Conservation (phyloP, 306 rosid genomes). For the Quercus engelmannii region DNA sequence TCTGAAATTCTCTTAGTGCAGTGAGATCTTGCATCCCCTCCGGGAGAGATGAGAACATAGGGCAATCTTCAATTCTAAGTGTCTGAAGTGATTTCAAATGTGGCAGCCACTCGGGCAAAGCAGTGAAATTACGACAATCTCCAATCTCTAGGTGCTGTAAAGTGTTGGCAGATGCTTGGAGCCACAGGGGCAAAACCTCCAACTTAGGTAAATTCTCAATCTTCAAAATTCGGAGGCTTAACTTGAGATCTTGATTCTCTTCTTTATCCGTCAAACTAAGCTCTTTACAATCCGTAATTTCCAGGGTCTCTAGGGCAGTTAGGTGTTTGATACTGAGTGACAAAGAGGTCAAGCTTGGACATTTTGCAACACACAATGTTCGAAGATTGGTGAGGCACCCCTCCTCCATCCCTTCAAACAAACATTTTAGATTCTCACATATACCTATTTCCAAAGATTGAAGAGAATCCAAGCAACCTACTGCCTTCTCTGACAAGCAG, state of each 20-base stretch:
- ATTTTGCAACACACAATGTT: fast-evolving
- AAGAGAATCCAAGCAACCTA: no score
- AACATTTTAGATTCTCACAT: no score
- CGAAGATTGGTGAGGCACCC: no score
- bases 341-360: no score
- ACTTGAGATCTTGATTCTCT: no score
- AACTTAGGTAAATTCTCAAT: not conserved
- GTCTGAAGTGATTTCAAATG: not conserved
- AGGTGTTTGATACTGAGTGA: no score
- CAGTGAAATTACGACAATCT: not conserved
- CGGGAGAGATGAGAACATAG: slow-evolving; percentile 7
- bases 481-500: no score
- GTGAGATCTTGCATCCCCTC: not conserved
- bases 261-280: no score
- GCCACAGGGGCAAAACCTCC: slow-evolving; percentile 21
- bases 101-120: slow-evolving; percentile 30
- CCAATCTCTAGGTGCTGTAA: not conserved
- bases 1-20: not conserved
- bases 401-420: no score
- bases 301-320: no score
- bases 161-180: slow-evolving; percentile 16
- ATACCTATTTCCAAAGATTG: fast-evolving
- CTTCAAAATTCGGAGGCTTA: no score
- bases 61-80: not conserved
- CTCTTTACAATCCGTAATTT: no score